Base-by-base conservation (phyloP, 257 asterid genomes). In the Rehmannia glutinosa region DNA sequence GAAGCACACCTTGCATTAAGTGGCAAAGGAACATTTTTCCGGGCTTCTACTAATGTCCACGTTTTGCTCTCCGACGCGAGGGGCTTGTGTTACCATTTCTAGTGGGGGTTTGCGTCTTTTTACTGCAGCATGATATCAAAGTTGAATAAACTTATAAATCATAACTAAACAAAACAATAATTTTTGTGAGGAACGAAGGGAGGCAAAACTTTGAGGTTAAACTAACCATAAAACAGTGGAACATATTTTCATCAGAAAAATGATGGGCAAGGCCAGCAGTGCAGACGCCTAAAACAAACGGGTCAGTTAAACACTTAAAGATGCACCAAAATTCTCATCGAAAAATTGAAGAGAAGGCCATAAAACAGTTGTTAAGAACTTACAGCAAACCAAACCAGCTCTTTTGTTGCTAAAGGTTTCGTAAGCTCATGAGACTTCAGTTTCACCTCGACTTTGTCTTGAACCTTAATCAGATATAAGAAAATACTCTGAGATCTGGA, bases 301-400 rank as follows among this genome's bases (percentile, higher is more conserved):
- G 30, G 39, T 30, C 73, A 66, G 39, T 69, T 56, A 27, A 45
- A 54, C n/a, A n/a, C n/a, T n/a, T n/a, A 49, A 45, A 54, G 3
- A 8, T 46, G 24, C 27, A 51, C 8, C 12, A 28, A 64, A n/a
- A 16, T 47, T 28, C 27, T 51, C 57, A 53, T 20, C 5, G 12
- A 51, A 73, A 57, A 32, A 21, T 17, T 23, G 28, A 59, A 41
- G 17, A 69, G 21, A 25, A 51, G 65, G 53, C 42, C 56, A 68
- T 46, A 66, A 66, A 32, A 62, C 23, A 38, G 64, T 23, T 19
- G 33, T 43, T 27, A 56, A 53, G 57, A 71, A 80, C 86, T 75
- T 85, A 90, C 95, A 69, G 85, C 70, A 72, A 90, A 87, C 97
- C 97, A 87, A 73, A 82, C 82, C 55, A 90, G 78, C 78, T 90